Conservation (phyloP, 352 stramenopile genomes). For the Phytophthora colocasiae region DNA sequence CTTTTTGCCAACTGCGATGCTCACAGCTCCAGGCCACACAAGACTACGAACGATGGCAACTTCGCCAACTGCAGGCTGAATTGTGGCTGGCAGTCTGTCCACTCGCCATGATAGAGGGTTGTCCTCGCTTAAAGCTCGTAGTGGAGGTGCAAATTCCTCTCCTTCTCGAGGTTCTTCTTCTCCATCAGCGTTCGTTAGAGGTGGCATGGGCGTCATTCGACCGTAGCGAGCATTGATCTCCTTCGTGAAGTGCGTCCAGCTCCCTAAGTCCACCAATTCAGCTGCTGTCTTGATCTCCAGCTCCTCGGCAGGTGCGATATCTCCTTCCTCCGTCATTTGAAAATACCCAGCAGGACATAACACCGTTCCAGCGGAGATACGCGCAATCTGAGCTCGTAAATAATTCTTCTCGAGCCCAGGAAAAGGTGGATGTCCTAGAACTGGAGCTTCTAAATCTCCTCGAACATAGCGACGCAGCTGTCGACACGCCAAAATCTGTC, state of each 20-base stretch:
- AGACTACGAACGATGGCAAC: slow-evolving; percentile 78
- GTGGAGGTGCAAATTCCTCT: slow-evolving; percentile 66
- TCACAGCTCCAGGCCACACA: slow-evolving; percentile 88
- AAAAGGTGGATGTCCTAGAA: slow-evolving; percentile 88
- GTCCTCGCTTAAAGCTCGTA: slow-evolving; percentile 75
- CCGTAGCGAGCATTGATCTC: slow-evolving; percentile 89
- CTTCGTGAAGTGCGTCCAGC: slow-evolving; percentile 90
- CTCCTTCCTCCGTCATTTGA: slow-evolving; percentile 71
- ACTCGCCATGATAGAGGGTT: slow-evolving; percentile 74
- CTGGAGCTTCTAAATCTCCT: slow-evolving; percentile 82
- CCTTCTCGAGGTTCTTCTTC: slow-evolving; percentile 74
- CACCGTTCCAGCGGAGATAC: slow-evolving; percentile 83
- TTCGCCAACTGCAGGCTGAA: slow-evolving; percentile 66
- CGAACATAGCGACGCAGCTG: slow-evolving; percentile 84
- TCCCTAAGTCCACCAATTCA: slow-evolving; percentile 74
- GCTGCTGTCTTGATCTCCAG: slow-evolving; percentile 77
- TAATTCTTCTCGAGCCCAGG: slow-evolving; percentile 88
- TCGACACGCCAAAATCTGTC: slow-evolving; percentile 82
- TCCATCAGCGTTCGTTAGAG: slow-evolving; percentile 75
- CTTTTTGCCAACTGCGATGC: slow-evolving; percentile 85
- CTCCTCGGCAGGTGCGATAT: slow-evolving; percentile 72
- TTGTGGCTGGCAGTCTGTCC: slow-evolving; percentile 69
- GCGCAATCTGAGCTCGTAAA: slow-evolving; percentile 90
- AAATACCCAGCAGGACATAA: slow-evolving; percentile 90
- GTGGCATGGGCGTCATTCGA: slow-evolving; percentile 71